Evolutionary conservation across 192 early-diverging fungal species (phyloP).

Genomic region (Dimargaris verticillata): DNA sequence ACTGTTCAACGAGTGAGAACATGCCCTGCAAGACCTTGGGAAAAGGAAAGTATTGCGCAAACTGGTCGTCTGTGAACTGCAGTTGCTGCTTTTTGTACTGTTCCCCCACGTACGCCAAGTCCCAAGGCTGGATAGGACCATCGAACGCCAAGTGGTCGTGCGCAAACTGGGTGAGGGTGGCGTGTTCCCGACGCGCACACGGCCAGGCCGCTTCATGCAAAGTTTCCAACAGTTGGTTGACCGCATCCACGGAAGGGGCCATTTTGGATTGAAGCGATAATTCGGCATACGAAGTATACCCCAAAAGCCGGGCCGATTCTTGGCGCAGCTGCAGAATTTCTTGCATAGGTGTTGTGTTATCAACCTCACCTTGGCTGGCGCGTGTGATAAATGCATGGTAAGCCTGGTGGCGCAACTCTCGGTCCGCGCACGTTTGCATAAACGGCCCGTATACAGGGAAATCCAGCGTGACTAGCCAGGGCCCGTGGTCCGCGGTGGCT

Average conservation of each 20-base stretch:
- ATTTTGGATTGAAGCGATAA: conserved; percentile 39
- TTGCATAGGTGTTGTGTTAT: conserved; percentile 37
- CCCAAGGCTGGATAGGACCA: conserved; percentile 32
- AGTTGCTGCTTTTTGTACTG: conserved; percentile 34
- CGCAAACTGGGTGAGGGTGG: conserved; percentile 28
- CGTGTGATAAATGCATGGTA: conserved; percentile 31
- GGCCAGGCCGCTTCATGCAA: conserved; percentile 28
- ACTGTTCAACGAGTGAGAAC: conserved; percentile 32
- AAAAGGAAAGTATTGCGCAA: conserved; percentile 36
- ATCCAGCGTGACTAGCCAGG: conserved; percentile 37
- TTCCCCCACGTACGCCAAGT: conserved; percentile 27
- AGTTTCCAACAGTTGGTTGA: conserved; percentile 24
- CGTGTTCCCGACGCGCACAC: conserved; percentile 25
- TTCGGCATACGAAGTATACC: conserved; percentile 28
- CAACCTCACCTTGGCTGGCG: conserved; percentile 26
- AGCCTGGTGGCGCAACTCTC: conserved; percentile 32
- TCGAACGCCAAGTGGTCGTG: conserved; percentile 15
- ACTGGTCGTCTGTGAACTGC: conserved; percentile 33
- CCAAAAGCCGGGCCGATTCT: conserved; percentile 32
- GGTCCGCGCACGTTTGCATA: conserved; percentile 37
- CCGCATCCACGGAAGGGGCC: conserved; percentile 27
- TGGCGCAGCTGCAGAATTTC: conserved; percentile 33
- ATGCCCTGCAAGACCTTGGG: conserved; percentile 33
- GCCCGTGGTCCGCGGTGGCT: conserved; percentile 18
- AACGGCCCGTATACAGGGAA: conserved; percentile 32